Base-by-base conservation (phyloP, 106 monocot genomes). In the Alisma plantagoaquatica region DNA sequence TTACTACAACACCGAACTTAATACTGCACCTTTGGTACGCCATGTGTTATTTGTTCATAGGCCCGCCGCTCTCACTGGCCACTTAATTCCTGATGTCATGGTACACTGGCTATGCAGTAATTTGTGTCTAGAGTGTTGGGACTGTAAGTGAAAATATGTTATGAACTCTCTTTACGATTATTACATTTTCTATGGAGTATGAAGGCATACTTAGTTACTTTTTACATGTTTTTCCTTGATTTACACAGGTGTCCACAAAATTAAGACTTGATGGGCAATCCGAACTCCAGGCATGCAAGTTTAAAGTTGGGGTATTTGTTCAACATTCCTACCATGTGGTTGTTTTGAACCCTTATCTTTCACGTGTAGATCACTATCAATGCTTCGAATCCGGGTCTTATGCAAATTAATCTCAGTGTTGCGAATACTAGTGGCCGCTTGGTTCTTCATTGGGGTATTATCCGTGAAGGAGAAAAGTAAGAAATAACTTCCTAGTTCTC, bases 361-460 rank as follows among this genome's bases (percentile, higher is more conserved):
- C 14, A 38, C 14, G 35, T 38, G 35, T 55, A 85, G 84, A 44
- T 82, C 27, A 33, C 51, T 28, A 47, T 76, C 56, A 49, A 51
- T 24, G 33, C 31, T 2, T 73, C 78, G 21, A 23, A 31, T 44
- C 31, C 56, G 4, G 62, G 68, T 43, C 76, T 64, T 30, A 43
- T 41, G 60, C 43, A 53, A 67, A 55, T 98, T 24, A 59, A 72
- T 24, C 65, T 98, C 29, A 70, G 54, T 31, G 57, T 82, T 31
- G 72, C 85, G 43, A 85, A 85, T 56, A 62, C 49, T 27, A 63
- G 55, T 27, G 60, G 56, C 47, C 63, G 59, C 24, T 60, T 81
- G 14, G 30, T 82, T 74, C 96, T 98, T 63, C 96, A 98, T 48
- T 98, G 96, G 96, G 96, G 96, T 56, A 63, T 41, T 31, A 56